Percentiles rank a stretch among this genome's conserved stretches.
These are phyloP conservation scores for Hyphodiscus sp. DNA, from an alignment of 2,329 filamentous ascomycete species.

Conservation along the genomic window DNA sequence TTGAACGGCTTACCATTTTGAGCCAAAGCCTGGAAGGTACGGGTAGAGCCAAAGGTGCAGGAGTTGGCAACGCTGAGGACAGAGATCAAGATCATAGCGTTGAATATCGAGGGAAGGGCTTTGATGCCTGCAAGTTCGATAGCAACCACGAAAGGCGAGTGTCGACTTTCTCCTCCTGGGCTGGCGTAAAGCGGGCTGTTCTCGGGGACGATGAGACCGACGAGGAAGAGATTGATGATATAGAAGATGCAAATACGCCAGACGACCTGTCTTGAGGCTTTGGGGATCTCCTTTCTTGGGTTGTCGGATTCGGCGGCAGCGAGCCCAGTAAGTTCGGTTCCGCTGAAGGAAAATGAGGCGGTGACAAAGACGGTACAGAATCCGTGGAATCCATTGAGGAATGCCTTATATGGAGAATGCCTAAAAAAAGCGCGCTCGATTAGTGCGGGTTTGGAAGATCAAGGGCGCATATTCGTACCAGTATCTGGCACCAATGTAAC, in stretches of 20 bases:
- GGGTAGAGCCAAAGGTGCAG: conserved; percentile 83
- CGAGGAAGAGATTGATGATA: conserved; percentile 71
- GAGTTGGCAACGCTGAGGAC: conserved; percentile 90
- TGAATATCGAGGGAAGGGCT: conserved; percentile 82
- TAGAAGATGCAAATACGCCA: conserved; percentile 89
- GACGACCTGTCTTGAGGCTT: conserved; percentile 87
- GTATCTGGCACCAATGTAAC: conserved; percentile 52
- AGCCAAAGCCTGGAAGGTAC: conserved; percentile 74
- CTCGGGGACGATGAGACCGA: conserved; percentile 78
- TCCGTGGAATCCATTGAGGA: conserved; percentile 78
- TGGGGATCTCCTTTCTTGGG: conserved; percentile 73
- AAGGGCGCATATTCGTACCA: conserved; percentile 47
- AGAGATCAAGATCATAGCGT: conserved; percentile 83
- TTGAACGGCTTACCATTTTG: no score
- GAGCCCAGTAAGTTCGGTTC: conserved; percentile 69
- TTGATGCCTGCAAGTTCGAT: conserved; percentile 78
- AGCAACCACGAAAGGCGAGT: conserved; percentile 89
- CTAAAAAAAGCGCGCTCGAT: no score
- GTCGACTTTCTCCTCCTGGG: conserved; percentile 53
- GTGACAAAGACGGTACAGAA: conserved; percentile 72
- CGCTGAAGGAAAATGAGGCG: conserved; percentile 68
- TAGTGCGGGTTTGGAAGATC: no score
- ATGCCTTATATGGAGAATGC: conserved; percentile 59
- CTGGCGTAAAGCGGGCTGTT: conserved; percentile 54
- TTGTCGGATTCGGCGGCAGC: conserved; percentile 73